A percentile compares a stretch with the other conserved stretches of the same genome.
These are phyloP conservation scores for Sordariomycetes sp. DNA, from an alignment of 2,329 filamentous ascomycete species.

Conservation along the genomic window DNA sequence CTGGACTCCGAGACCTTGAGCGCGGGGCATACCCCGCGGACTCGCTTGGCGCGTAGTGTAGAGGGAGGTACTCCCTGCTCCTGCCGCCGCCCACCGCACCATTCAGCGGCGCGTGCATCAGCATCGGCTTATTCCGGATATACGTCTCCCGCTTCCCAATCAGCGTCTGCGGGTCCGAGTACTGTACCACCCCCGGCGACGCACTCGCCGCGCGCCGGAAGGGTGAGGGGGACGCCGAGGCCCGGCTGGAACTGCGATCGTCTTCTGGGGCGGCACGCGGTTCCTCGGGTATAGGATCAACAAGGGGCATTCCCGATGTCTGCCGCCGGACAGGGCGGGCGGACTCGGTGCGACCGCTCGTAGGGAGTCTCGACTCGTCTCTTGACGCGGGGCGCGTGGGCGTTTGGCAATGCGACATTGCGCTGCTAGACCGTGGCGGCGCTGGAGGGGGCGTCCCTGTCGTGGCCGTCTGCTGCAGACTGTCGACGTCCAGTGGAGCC, in stretches of 20 bases:
- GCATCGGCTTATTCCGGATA: constrained; percentile 35
- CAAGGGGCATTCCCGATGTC: neutral
- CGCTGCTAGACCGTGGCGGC: neutral
- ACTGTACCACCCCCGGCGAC: constrained; percentile 28
- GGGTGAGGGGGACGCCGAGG: constrained; percentile 11
- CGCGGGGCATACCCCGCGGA: constrained; percentile 23
- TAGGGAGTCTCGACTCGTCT: neutral
- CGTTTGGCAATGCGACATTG: neutral
- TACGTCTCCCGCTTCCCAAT: constrained; percentile 41
- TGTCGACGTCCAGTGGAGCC: constrained; percentile 49
- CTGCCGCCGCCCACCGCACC: neutral
- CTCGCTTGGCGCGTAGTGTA: constrained; percentile 22
- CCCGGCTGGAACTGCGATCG: neutral
- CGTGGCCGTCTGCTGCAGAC: constrained; percentile 50
- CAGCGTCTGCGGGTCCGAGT: constrained; percentile 38
- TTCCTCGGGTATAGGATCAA: constrained; percentile 31
- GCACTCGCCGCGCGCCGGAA: constrained; percentile 14
- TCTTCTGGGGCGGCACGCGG: neutral
- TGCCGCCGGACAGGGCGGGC: neutral
- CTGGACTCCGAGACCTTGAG: constrained; percentile 11
- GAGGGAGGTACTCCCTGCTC: neutral
- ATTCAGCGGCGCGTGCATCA: neutral
- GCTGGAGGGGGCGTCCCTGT: constrained; percentile 29
- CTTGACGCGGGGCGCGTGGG: neutral
- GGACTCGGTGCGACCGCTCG: neutral